Conservation (phyloP, 192 early-diverging fungal species). For the Pecoramyces ruminantium region DNA sequence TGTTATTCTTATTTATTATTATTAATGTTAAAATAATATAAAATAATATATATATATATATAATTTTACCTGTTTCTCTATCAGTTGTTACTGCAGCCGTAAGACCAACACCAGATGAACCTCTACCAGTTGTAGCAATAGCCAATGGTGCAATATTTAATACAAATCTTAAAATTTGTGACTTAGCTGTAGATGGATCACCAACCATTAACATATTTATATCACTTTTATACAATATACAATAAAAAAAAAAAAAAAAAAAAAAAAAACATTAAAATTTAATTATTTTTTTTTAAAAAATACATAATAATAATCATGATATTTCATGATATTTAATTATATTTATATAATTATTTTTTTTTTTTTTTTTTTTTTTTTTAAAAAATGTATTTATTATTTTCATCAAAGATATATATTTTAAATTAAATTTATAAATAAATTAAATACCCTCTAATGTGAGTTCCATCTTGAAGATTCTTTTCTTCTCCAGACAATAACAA, state of each 20-base stretch:
- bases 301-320: too few relatives aligned
- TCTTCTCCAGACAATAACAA: slow-evolving; percentile 81
- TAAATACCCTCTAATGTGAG: slow-evolving; percentile 74
- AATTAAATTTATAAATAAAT: neutral
- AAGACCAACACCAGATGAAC: slow-evolving; percentile 91
- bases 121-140: slow-evolving; percentile 92
- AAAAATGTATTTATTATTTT: too few relatives aligned
- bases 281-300: too few relatives aligned
- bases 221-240: slow-evolving; percentile 66
- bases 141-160: slow-evolving; percentile 87
- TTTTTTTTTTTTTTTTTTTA: too few relatives aligned
- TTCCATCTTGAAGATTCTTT: slow-evolving; percentile 86
- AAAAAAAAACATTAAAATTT: too few relatives aligned
- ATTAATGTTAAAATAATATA: neutral
- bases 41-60: too few relatives aligned
- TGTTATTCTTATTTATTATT: neutral
- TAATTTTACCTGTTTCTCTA: slow-evolving; percentile 56
- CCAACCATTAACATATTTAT: slow-evolving; percentile 97
- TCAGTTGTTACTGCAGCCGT: slow-evolving; percentile 91
- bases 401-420: too few relatives aligned
- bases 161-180: slow-evolving; percentile 92
- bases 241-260: too few relatives aligned
- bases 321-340: too few relatives aligned
- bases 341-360: too few relatives aligned
- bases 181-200: slow-evolving; percentile 97